Percentiles rank a stretch among this genome's conserved stretches.
Conservation (phyloP, 1,284 basidiomycete species). For the Porodaedalea pini region DNA sequence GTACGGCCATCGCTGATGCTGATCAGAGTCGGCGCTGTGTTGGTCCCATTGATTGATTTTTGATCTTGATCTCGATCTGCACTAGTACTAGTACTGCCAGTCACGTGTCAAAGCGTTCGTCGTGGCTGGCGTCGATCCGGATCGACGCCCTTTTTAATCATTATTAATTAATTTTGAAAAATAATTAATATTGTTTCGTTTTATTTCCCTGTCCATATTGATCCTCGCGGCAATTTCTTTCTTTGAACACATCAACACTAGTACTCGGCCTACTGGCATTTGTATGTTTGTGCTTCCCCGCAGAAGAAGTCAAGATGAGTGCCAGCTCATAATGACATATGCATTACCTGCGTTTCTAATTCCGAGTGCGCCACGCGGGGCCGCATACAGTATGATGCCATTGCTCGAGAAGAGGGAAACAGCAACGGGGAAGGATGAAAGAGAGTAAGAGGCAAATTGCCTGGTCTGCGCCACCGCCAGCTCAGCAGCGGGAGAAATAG, state of each 20-base stretch:
- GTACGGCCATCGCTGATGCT: not conserved
- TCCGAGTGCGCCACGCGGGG: too few relatives aligned
- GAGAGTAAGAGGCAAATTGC: conserved; percentile 1
- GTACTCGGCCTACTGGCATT: too few relatives aligned
- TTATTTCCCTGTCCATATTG: not conserved
- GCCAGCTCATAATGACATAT: too few relatives aligned
- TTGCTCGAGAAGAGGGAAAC: not conserved
- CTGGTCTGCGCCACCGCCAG: conserved; percentile 3
- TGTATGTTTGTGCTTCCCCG: too few relatives aligned
- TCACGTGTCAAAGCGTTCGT: too few relatives aligned
- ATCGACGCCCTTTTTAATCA: not conserved
- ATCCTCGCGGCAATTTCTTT: not conserved
- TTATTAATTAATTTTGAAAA: not conserved
- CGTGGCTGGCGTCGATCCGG: not conserved
- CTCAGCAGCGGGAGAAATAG: not conserved
- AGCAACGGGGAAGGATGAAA: not conserved
- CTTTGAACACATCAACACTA: too few relatives aligned
- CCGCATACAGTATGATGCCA: too few relatives aligned
- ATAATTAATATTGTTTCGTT: not conserved
- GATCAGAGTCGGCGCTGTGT: not conserved
- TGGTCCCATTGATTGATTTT: not conserved
- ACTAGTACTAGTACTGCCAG: too few relatives aligned
- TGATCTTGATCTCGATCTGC: too few relatives aligned
- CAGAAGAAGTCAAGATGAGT: too few relatives aligned
- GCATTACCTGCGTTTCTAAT: too few relatives aligned